Evolutionary conservation across 2,329 filamentous ascomycete species (phyloP), one percentile per base, ranked within the genome.

Genomic region (Knufia fluminis): DNA sequence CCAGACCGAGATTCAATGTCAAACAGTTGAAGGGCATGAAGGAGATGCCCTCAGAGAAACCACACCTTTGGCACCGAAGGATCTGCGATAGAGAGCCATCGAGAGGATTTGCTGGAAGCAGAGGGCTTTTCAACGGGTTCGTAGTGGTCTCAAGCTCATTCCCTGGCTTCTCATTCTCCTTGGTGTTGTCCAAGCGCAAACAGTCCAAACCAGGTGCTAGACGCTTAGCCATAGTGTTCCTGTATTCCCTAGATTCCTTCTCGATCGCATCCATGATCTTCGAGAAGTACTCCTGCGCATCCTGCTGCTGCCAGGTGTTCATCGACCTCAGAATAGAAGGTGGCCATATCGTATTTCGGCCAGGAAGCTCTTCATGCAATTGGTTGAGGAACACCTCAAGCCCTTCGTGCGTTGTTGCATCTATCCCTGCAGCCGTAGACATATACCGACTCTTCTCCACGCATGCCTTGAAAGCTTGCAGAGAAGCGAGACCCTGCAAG

Each of bases 201-300:
- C 52, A 51, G 12, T 54, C 41, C 12, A 60, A 52, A 6, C 51
- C 54, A 3, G 48, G 35, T 14, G 47, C 24, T 19, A 49, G 52
- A n/a, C 57, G 51, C 24, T 40, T 54, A 39, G 47, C 43, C 20
- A 55, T 4, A 2, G 33, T 38, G 39, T 44, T 19, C 45, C 46
- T 17, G 49, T 52, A 50, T 56, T 74, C 76, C 17, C 72, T 70
- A 35, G 87, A 73, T 61, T 94, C 87, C 60, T 83, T 84, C 60
- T 96, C 87, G 23, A 95, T 73, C 59, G 90, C 83, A 57, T 91
- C 88, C 42, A 96, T 67, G 12, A 98, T 75, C 61, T 91, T 94
- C 14, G 88, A 91, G 60, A 86, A 96, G 65, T 97, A 98, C 66
- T 98, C 92, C 63, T 97, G 92, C 3, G 92, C 92, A 68, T 98